Evolutionary conservation across 495 filamentous ascomycete species (phyloP).

Genomic region (Penicillium flavigenum): DNA sequence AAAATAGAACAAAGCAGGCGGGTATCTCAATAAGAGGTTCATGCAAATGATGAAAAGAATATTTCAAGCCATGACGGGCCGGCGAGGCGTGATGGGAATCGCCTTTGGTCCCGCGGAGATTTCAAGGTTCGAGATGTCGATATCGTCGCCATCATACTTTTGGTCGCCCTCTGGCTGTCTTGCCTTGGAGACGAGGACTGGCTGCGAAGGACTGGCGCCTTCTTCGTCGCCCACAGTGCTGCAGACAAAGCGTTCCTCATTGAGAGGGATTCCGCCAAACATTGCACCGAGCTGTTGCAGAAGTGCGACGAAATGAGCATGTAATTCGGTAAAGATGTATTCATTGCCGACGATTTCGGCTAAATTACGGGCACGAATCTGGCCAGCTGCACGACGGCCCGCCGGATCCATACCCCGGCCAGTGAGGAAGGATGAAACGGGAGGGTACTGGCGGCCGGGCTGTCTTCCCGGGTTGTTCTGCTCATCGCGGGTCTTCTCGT

Average conservation of each 20-base stretch:
- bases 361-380: conserved; percentile 69
- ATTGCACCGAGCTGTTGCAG: conserved; percentile 62
- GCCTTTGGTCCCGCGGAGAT: conserved; percentile 44
- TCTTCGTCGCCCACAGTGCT: conserved; percentile 41
- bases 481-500: conserved; percentile 47
- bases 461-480: conserved; percentile 30
- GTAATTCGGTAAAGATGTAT: conserved; percentile 85
- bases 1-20: conserved; percentile 17
- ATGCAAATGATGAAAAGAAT: conserved; percentile 16
- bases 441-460: conserved; percentile 45
- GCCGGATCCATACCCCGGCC: conserved; percentile 59
- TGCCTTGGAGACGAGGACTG: conserved; percentile 26
- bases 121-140: conserved; percentile 40
- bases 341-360: conserved; percentile 84
- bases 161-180: conserved; percentile 22
- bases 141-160: conserved; percentile 35
- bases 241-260: conserved; percentile 47
- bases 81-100: conserved; percentile 45
- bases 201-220: conserved; percentile 16
- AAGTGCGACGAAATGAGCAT: conserved; percentile 73
- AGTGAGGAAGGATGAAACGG: conserved; percentile 63
- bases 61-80: conserved; percentile 40
- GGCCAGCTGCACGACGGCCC: conserved; percentile 51
- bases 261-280: conserved; percentile 46
- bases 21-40: conserved; percentile 25